Evolutionary conservation across 2,329 filamentous ascomycete genomes (phyloP).

Genomic region (Claviceps sp.): DNA sequence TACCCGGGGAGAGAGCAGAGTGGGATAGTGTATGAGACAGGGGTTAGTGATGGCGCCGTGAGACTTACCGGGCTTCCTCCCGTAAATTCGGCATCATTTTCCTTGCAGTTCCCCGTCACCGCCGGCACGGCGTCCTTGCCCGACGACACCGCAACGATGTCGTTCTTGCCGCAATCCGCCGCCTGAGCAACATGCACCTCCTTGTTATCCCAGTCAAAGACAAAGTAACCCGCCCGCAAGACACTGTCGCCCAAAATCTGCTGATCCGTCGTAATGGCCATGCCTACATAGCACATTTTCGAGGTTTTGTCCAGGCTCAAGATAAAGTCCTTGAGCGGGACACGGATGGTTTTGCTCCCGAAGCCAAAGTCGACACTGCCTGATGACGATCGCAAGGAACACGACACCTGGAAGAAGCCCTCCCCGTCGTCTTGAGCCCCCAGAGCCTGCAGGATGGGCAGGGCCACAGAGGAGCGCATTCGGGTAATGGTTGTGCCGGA

Average conservation of each 20-base stretch:
- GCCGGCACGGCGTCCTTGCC: conserved; percentile 20
- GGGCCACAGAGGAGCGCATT: conserved; percentile 29
- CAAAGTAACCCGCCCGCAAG: conserved; percentile 30
- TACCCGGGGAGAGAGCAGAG: no score
- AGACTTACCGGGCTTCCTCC: conserved; percentile 1
- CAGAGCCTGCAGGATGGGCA: conserved; percentile 29
- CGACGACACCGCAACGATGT: conserved; percentile 23
- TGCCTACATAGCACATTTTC: conserved; percentile 28
- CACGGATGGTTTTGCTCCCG: conserved; percentile 24
- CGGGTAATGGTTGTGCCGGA: conserved; percentile 37
- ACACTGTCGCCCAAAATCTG: conserved; percentile 31
- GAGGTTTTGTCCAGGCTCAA: conserved; percentile 24
- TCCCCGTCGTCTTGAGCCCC: conserved; percentile 24
- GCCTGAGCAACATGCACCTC: conserved; percentile 28
- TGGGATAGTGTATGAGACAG: no score
- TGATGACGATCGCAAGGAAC: conserved; percentile 20
- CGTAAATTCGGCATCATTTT: conserved; percentile 11
- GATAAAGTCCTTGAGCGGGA: conserved; percentile 36
- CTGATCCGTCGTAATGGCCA: conserved; percentile 25
- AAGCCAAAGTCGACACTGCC: conserved; percentile 38
- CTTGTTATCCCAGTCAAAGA: conserved; percentile 32
- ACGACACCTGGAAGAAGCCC: conserved; percentile 33
- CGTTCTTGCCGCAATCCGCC: conserved; percentile 24
- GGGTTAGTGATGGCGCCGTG: no score
- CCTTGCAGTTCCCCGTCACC: conserved; percentile 22